These are phyloP conservation scores for Pyrenophora tritici-repentis DNA, from an alignment of 2,329 filamentous ascomycete species.

Conservation along the genomic window DNA sequence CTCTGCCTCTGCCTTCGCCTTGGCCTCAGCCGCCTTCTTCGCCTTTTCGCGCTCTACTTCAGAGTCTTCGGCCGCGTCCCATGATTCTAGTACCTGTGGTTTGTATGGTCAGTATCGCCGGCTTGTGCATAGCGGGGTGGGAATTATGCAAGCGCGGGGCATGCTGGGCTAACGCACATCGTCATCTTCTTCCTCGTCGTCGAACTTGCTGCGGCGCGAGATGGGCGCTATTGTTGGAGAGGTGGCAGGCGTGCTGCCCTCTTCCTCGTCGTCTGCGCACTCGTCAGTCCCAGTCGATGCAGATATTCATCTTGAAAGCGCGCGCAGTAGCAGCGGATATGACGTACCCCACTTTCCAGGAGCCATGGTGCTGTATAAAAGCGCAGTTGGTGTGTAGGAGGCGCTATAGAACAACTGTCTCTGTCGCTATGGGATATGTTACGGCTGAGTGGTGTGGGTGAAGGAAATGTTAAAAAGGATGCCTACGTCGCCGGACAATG, in stretches of 20 bases:
- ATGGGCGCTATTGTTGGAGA: conserved; percentile 55
- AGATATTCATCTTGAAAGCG: conserved; percentile 7
- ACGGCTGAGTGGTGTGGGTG: too few relatives aligned
- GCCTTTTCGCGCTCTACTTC: conserved; percentile 96
- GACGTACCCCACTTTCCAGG: conserved; percentile 51
- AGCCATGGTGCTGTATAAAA: conserved; percentile 31
- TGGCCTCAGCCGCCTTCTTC: conserved; percentile 81
- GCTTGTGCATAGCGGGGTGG: conserved; percentile 21
- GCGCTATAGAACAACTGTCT: too few relatives aligned
- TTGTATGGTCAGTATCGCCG: conserved; percentile 23
- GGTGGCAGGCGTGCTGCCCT: conserved; percentile 58
- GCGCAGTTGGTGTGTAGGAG: too few relatives aligned
- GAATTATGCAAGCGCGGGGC: conserved; percentile 21
- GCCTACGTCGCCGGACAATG: too few relatives aligned
- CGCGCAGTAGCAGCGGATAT: conserved; percentile 34
- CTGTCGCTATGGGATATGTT: too few relatives aligned
- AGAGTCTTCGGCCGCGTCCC: conserved; percentile 96
- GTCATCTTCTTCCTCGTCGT: conserved; percentile 86
- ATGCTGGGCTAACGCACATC: conserved; percentile 64
- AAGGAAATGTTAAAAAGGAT: too few relatives aligned
- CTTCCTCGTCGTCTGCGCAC: conserved; percentile 59
- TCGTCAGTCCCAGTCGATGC: conserved; percentile 23
- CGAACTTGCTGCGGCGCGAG: conserved; percentile 71
- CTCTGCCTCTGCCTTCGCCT: conserved; percentile 86
- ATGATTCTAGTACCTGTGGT: conserved; percentile 83